Conservation (phyloP, 2,329 filamentous ascomycete genomes). For the Aspergillus arachidicola region DNA sequence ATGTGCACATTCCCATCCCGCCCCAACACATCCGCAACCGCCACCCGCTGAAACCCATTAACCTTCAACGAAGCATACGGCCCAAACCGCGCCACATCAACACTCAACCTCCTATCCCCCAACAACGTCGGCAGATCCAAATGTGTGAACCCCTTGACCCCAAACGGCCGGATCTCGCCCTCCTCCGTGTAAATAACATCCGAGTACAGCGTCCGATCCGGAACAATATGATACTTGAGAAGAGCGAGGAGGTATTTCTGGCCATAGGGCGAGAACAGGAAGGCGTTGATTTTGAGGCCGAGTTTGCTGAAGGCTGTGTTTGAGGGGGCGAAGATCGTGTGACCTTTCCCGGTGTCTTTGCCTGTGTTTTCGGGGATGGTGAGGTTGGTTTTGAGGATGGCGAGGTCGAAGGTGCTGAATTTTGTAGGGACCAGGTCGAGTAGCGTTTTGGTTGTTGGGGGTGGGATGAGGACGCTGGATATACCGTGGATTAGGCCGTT, state of each 20-base stretch:
- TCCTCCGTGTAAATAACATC: conserved; percentile 67
- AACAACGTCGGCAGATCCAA: conserved; percentile 73
- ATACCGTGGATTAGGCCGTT: conserved; percentile 84
- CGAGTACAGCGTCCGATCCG: conserved; percentile 65
- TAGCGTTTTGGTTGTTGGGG: conserved; percentile 65
- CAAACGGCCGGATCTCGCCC: conserved; percentile 32
- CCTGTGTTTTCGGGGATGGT: background rate
- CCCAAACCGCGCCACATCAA: conserved; percentile 72
- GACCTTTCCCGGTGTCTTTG: background rate
- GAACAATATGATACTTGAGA: conserved; percentile 10
- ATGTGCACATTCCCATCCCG: conserved; percentile 84
- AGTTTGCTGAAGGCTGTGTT: conserved; percentile 8
- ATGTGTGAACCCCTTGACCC: conserved; percentile 43
- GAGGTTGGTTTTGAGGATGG: background rate
- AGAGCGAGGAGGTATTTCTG: conserved; percentile 6
- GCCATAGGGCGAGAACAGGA: conserved; percentile 73
- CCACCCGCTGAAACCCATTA: conserved; percentile 71
- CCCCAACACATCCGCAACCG: conserved; percentile 69
- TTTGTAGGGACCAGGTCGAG: conserved; percentile 51
- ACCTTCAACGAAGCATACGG: conserved; percentile 72
- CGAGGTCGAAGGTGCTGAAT: conserved; percentile 7
- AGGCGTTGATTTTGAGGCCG: conserved; percentile 46
- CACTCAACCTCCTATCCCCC: conserved; percentile 63
- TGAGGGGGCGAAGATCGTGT: conserved; percentile 11
- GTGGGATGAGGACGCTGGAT: conserved; percentile 74